These are phyloP conservation scores for Phyllostachys edulis DNA, from an alignment of 176 grass and related monocot species.

Conservation along the genomic window DNA sequence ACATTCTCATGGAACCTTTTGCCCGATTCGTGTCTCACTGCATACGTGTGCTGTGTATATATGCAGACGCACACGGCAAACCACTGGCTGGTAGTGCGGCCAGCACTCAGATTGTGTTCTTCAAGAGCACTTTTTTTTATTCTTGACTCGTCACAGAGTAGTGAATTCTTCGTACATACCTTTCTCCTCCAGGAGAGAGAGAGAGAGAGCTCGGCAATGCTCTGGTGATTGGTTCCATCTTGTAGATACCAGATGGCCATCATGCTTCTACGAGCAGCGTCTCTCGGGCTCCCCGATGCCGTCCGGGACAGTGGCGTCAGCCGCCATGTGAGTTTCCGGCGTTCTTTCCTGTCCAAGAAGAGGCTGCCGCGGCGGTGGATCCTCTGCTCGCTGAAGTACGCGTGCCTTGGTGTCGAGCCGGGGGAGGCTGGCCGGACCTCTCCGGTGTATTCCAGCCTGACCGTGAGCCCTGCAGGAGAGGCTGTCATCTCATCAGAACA, in stretches of 20 bases:
- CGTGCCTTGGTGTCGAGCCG: conserved; percentile 47
- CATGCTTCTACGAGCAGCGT: conserved; percentile 34
- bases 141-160: background rate
- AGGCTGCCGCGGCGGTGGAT: background rate
- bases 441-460: conserved; percentile 56
- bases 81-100: conserved; percentile 33
- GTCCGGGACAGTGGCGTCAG: background rate
- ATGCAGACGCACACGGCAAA: background rate
- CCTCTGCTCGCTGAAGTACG: conserved; percentile 55
- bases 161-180: background rate
- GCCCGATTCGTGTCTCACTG: background rate
- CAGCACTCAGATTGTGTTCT: conserved; percentile 7
- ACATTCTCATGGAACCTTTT: conserved; percentile 14
- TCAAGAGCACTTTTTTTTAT: background rate
- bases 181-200: background rate
- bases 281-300: background rate
- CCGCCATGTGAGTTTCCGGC: conserved; percentile 17
- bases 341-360: conserved; percentile 20
- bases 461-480: conserved; percentile 49
- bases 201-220: background rate
- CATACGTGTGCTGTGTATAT: background rate
- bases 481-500: conserved; percentile 68
- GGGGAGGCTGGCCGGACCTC: conserved; percentile 19
- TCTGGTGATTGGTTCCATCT: background rate
- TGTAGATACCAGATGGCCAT: conserved; percentile 22